Evolutionary conservation across 2,329 filamentous ascomycete species (phyloP), one percentile per base, ranked within the genome.

Genomic region (Phialemoniopsis sp.): DNA sequence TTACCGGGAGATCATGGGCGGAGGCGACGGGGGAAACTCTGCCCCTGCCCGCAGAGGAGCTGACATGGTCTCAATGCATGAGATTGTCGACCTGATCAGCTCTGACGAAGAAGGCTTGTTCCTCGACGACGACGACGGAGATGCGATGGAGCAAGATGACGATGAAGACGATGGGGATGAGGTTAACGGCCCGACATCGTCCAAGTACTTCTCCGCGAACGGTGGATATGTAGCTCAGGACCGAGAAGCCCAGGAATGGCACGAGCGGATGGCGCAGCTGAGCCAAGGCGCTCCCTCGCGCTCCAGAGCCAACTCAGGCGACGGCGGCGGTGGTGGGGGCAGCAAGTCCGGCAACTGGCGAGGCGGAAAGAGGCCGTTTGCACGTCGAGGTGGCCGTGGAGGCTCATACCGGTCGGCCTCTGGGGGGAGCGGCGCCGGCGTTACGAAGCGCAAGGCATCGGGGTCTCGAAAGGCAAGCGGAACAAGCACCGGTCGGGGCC

Each of bases 1-100:
- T 30, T 81, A 78, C 48, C 57, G 60, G 26, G 67, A 73, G 34
- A 75, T 78, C 51, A 73, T 73, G 64, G 63, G 62, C n/a, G 47
- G 46, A 7, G 37, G 16, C 29, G 43, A 36, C 26, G 40, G 44
- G 37, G 38, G 43, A 38, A n/a, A n/a, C n/a, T n/a, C n/a, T n/a
- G n/a, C 45, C 36, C 43, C 52, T 12, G 31, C 35, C 30, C 8
- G 18, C 29, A 34, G 10, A 26, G 32, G 6, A 19, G 19, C 29
- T 19, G 29, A n/a, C 17, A 30, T 17, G 19, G 43, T 38, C 15
- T 40, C 40, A 36, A 58, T 58, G 34, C 52, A 57, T 19, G 68
- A 72, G 16, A 58, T 80, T 19, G 76, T 82, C 19, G 73, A 82
- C 46, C 62, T 82, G 17, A 70, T 79, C 44, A 73, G 69, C 47